A percentile compares a stretch with the other conserved stretches of the same genome.
Evolutionary conservation across 1,139 yeast genomes (phyloP).

Genomic region (Magnusiomyces ingens): DNA sequence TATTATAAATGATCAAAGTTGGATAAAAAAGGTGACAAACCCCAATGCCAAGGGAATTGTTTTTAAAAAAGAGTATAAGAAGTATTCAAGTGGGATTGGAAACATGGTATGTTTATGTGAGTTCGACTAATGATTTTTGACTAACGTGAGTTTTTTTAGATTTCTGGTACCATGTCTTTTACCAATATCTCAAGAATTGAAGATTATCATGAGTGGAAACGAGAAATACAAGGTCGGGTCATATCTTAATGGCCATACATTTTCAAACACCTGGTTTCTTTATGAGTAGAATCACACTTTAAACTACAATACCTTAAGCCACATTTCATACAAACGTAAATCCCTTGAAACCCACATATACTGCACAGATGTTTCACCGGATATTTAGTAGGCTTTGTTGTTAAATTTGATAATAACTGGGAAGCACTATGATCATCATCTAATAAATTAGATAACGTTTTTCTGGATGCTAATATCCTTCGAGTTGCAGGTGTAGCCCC

Average conservation of each 20-base stretch:
- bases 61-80: constrained; percentile 15
- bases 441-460: constrained; percentile 35
- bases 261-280: constrained; percentile 38
- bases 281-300: constrained; percentile 34
- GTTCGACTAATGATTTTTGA: background rate
- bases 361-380: constrained; percentile 34
- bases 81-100: constrained; percentile 27
- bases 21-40: constrained; percentile 29
- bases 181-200: constrained; percentile 17
- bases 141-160: constrained; percentile 6
- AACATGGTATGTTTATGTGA: constrained; percentile 24
- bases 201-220: constrained; percentile 23
- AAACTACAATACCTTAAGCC: constrained; percentile 36
- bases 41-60: constrained; percentile 20
- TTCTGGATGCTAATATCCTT: constrained; percentile 36
- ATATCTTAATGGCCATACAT: constrained; percentile 20
- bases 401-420: constrained; percentile 26
- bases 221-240: constrained; percentile 5
- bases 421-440: constrained; percentile 38
- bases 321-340: constrained; percentile 32
- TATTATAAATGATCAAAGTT: constrained; percentile 33
- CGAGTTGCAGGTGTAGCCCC: constrained; percentile 23
- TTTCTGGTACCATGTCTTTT: constrained; percentile 17
- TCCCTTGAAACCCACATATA: constrained; percentile 40
- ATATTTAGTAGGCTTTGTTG: constrained; percentile 30